A percentile compares a stretch with the other conserved stretches of the same genome.
Conservation (phyloP, 2,329 filamentous ascomycete genomes). For the Penicillium sp. region DNA sequence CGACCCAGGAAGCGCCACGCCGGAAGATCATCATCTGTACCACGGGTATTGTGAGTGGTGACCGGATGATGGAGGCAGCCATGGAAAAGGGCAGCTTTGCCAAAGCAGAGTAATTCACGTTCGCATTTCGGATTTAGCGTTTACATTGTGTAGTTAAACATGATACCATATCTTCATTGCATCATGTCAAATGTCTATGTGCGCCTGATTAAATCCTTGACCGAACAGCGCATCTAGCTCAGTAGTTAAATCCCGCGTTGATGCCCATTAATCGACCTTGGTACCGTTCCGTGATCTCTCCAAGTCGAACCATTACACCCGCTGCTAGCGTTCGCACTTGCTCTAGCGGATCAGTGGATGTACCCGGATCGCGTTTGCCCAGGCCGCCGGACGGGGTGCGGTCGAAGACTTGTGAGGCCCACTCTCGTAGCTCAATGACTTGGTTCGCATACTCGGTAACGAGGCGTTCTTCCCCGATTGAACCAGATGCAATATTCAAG, state of each 20-base stretch:
- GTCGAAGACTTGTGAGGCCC: constrained; percentile 73
- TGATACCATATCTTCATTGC: constrained; percentile 12
- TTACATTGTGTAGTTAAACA: constrained; percentile 6
- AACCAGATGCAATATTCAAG: constrained; percentile 55
- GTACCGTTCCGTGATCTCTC: constrained; percentile 77
- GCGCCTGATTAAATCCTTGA: no score
- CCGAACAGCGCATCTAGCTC: background rate
- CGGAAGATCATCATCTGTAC: constrained; percentile 87
- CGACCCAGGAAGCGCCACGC: constrained; percentile 70
- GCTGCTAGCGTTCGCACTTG: constrained; percentile 58
- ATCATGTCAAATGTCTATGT: no score
- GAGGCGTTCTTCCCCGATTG: constrained; percentile 57
- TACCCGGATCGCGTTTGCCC: constrained; percentile 57
- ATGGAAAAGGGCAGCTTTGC: constrained; percentile 65
- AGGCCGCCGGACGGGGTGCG: constrained; percentile 40
- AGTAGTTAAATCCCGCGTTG: constrained; percentile 46
- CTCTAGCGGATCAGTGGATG: constrained; percentile 44
- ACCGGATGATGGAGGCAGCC: constrained; percentile 78
- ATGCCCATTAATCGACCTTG: constrained; percentile 71
- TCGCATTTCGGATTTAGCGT: constrained; percentile 7
- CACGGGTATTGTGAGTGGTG: constrained; percentile 84
- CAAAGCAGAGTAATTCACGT: constrained; percentile 20
- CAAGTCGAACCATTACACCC: constrained; percentile 70
- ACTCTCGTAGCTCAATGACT: constrained; percentile 79
- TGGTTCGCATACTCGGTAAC: constrained; percentile 69